Base-by-base conservation (phyloP, 805 yeast species). In the Torulaspora delbrueckii region DNA sequence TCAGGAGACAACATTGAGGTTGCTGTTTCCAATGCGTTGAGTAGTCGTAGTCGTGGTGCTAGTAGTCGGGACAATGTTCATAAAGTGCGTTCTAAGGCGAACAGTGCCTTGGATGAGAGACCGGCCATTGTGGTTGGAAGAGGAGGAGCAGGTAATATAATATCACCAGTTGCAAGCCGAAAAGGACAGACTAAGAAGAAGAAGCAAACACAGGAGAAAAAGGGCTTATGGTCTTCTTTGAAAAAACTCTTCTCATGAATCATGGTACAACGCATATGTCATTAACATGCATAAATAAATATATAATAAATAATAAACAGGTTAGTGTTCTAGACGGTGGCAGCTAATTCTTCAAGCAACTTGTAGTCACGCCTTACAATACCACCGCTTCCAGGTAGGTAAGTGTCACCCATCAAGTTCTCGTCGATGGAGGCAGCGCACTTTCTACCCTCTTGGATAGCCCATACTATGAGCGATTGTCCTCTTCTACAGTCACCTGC, bases 401-500 rank as follows among this genome's bases (percentile, higher is more conserved):
- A 77, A 16, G 96, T 77, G 52, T 77, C 69, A 22, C 91, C 90
- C 81, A 82, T 80, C 66, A 91, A 74, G 66, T 67, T 85, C 56
- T 73, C 67, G 64, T 91, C 99, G 52, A 91, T 95, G 58, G 87
- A 89, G 56, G 96, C 78, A 30, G 99, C 99, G 79, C 96, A 89
- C 70, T 91, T 96, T 74, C 98, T 83, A 56, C 99, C 99, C 72
- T 91, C 99, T 72, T 93, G 98, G 58, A 91, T 91, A 72, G 98
- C 99, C 98, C 98, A 93, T 45, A 91, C 99, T 66, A 91, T 91
- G 67, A 91, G 78, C 2, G 96, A 87, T 74, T 91, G 99, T 24
- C 99, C 99, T 72, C 98, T 83, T 76, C 99, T 85, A 73, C 98
- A 93, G 69, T 91, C 99, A 71, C 99, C 99, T 41, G 98, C 97